Evolutionary conservation across 2,329 filamentous ascomycete genomes (phyloP), one percentile per base, ranked within the genome.

Genomic region (Phoma sp.): DNA sequence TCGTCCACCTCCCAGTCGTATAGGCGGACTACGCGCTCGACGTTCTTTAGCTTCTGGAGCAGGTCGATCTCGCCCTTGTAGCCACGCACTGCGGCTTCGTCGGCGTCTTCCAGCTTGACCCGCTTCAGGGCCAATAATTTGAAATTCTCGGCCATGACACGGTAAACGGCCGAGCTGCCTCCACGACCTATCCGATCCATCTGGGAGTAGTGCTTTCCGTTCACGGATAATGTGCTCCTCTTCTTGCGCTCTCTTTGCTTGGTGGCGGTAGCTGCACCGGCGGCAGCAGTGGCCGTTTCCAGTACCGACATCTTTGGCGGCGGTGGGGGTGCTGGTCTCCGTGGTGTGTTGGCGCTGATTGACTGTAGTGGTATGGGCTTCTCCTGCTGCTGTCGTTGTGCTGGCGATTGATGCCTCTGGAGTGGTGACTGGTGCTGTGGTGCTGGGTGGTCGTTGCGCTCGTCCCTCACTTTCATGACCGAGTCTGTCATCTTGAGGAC

Each of bases 41-140:
- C 91, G 33, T 90, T 89, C 38, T 87, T 86, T 13, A 99, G 80
- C 73, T 89, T 93, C 63, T 87, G 87, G 19, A 99, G 81, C 13
- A 99, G 81, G 66, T 97, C 93, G 55, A 99, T 99, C 75, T 99
- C 95, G 50, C 94, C 94, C 74, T 96, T 95, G 80, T 91, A 98
- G 1, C 94, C 94, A 54, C 85, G 84, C 47, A 99, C 86, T 0
- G 91, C 91, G 22, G 83, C 81, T 63, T 95, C 91, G 70, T 99
- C 94, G 25, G 92, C 90, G 67, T 94, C 90, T 70, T 96, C 92
- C 7, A 98, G 82, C 47, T 94, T 91, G 22, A 99, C 95, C 43
- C 92, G 85, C 78, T 99, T 99, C 63, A 99, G 78, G 0, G 95
- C 95, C 76, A 96, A 93, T 76, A 96, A 91, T 74, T 93, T 96